Conservation (phyloP, 148 eudicot species). For the Rhododendron kiyosumense region DNA sequence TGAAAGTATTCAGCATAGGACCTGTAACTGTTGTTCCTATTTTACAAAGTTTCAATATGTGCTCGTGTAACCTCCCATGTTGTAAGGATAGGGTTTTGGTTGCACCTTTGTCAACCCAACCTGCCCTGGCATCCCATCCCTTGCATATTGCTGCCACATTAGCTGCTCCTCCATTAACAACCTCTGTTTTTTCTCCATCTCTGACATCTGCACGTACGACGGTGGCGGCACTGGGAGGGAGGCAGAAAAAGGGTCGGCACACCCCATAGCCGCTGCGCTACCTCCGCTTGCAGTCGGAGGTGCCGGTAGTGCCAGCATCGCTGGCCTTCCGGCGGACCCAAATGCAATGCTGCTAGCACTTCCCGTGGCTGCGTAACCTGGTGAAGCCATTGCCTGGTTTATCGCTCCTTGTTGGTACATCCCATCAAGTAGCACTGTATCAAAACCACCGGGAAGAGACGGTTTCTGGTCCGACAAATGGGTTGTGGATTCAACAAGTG, state of each 20-base stretch:
- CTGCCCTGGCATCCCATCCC: slow-evolving; percentile 67
- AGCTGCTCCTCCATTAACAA: slow-evolving; percentile 63
- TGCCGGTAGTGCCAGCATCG: slow-evolving; percentile 63
- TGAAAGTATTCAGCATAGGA: background rate
- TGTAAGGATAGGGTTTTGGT: slow-evolving; percentile 19
- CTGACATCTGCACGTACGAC: slow-evolving; percentile 80
- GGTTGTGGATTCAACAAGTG: slow-evolving; percentile 65
- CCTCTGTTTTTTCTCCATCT: slow-evolving; percentile 73
- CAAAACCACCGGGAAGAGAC: slow-evolving; percentile 62
- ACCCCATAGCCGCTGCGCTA: background rate
- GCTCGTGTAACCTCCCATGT: slow-evolving; percentile 31
- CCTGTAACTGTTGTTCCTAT: background rate
- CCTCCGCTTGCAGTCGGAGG: slow-evolving; percentile 33
- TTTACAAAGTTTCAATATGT: slow-evolving; percentile 13
- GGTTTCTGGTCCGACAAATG: slow-evolving; percentile 60
- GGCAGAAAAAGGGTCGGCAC: slow-evolving; percentile 61
- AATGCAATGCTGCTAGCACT: slow-evolving; percentile 83
- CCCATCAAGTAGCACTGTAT: slow-evolving; percentile 61
- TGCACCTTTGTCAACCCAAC: slow-evolving; percentile 36
- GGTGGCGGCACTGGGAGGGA: slow-evolving; percentile 66
- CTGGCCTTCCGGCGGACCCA: slow-evolving; percentile 59
- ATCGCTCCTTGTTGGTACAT: slow-evolving; percentile 68
- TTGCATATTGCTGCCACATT: slow-evolving; percentile 76
- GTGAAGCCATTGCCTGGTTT: slow-evolving; percentile 27
- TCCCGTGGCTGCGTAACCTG: slow-evolving; percentile 46